Evolutionary conservation across 768 basidiomycete genomes (phyloP), one percentile per base, ranked within the genome.

Genomic region (Saitozyma podzolica): DNA sequence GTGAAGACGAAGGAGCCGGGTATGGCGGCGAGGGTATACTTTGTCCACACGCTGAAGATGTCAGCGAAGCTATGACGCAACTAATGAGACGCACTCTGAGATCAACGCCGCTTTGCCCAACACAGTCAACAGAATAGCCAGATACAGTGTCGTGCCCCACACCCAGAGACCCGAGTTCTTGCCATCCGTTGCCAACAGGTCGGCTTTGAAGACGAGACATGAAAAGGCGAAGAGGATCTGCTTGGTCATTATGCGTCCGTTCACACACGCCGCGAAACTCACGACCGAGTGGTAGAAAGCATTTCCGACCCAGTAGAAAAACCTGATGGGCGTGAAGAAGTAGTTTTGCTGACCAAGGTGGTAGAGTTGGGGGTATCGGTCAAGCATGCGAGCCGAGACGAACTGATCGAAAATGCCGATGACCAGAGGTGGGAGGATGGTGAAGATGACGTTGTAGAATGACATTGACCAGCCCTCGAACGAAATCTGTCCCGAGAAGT

Each of bases 381-480:
- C 95, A 65, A 99, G 83, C 80, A 98, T 90, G 19, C 96, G 86
- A 3, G 96, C 96, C 2, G 92, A 94, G 54, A 98, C 96, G 69
- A 98, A 98, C 73, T 99, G 96, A 79, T 98, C 96, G 76, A 98
- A 98, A 53, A 99, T 85, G 43, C 96, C 96, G 69, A 99, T 95
- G 58, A 99, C 96, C 55, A 99, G 85, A 0, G 96, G 96, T 0
- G 96, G 95, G 1, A 99, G 84, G 42, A 99, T 86, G 47, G 95
- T 95, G 83, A 98, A 98, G 54, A 96, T 79, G 70, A 98, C 92
- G 76, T 96, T 96, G 83, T 96, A 98, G 73, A 94, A 84, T 0
- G 96, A 93, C 73, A 98, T 85, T 8, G 96, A 95, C 96, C 96
- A 99, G 19, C 94, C 96, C 81, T 99, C 96, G 77, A 93, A 94